phyloP scores from a whole-genome alignment of 2,329 filamentous ascomycete genomes.

The Magnaporthales sp. region DNA sequence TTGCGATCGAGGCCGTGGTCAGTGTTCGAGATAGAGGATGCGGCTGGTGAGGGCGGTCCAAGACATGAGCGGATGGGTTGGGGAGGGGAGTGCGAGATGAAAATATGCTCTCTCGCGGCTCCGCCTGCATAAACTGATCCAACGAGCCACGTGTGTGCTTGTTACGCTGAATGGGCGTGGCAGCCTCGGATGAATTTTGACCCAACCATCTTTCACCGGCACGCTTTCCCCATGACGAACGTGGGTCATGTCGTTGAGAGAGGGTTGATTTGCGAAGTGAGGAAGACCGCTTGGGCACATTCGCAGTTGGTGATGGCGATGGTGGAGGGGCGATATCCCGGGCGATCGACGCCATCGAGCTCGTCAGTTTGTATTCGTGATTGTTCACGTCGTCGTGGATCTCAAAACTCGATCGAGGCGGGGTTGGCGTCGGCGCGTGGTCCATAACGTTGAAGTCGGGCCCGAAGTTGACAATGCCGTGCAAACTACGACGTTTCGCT shows the following conservation, averaged over 20 bases:
- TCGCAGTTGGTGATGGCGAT: slow-evolving; percentile 38
- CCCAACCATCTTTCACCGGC: slow-evolving; percentile 48
- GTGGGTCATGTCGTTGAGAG: slow-evolving; percentile 70
- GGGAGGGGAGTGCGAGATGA: slow-evolving; percentile 40
- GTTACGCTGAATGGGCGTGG: slow-evolving; percentile 48
- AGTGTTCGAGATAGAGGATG: slow-evolving; percentile 83
- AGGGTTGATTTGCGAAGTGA: slow-evolving; percentile 81
- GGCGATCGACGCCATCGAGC: slow-evolving; percentile 18
- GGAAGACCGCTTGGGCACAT: slow-evolving; percentile 58
- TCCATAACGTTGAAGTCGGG: slow-evolving; percentile 72
- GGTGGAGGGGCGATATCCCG: slow-evolving; percentile 27
- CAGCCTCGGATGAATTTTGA: slow-evolving; percentile 41
- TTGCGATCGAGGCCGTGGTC: slow-evolving; percentile 42
- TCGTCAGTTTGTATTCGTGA: slow-evolving; percentile 46
- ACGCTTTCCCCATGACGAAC: slow-evolving; percentile 53
- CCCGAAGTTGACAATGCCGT: slow-evolving; percentile 58
- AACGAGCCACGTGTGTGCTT: slow-evolving; percentile 65
- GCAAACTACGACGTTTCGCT: slow-evolving; percentile 82
- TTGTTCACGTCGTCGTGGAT: slow-evolving; percentile 27
- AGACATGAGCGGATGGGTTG: slow-evolving; percentile 42
- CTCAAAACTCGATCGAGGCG: slow-evolving; percentile 36
- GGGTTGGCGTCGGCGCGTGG: slow-evolving; percentile 29
- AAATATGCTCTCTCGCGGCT: slow-evolving; percentile 56
- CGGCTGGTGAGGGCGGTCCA: slow-evolving; percentile 44
- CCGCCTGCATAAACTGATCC: slow-evolving; percentile 65